Evolutionary conservation across 306 rosid species (phyloP), one percentile per base, ranked within the genome.

Genomic region (Dicorynia guianensis): DNA sequence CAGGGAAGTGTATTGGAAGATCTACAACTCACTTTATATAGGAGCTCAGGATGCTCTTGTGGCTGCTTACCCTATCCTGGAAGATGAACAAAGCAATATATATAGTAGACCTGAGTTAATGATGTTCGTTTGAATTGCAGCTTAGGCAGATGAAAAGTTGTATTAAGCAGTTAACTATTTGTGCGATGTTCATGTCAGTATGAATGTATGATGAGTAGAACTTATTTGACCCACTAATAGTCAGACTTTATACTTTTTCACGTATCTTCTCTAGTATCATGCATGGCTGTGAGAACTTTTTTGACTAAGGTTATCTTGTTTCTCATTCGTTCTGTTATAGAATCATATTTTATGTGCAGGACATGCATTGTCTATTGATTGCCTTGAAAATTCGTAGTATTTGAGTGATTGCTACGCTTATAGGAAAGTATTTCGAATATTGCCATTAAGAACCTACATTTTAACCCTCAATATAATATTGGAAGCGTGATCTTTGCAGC

Each of bases 31-130:
- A 1, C 83, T 90, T 5, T 90, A 90, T 63, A 90, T 90, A 10
- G 96, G 96, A 50, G 79, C 89, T 67, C 96, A 90, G 82, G 96
- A 90, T 71, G 92, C 96, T 5, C 96, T 90, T 19, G 96, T 90
- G 5, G 89, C 92, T 10, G 86, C 93, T 8, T 90, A 90, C 76
- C 96, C 96, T 6, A 44, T 67, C 40, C 69, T 90, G 80, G 89
- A 90, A 76, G 90, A 90, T 40, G 96, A 88, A 75, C 90, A 90
- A 0, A 75, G 60, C 75, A 86, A 90, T 49, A 82, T 85, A 43
- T 90, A 87, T 71, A 80, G 80, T 35, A 77, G 90, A 73, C 90
- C 92, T 0, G 96, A 90, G 87, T 64, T 90, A 72, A 78, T 73
- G 73, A 87, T 90, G 93, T 87, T 90, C 35, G 57, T 87, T 54